Conservation (phyloP, 2,329 filamentous ascomycete genomes). For the Rhynchosporium agropyri region DNA sequence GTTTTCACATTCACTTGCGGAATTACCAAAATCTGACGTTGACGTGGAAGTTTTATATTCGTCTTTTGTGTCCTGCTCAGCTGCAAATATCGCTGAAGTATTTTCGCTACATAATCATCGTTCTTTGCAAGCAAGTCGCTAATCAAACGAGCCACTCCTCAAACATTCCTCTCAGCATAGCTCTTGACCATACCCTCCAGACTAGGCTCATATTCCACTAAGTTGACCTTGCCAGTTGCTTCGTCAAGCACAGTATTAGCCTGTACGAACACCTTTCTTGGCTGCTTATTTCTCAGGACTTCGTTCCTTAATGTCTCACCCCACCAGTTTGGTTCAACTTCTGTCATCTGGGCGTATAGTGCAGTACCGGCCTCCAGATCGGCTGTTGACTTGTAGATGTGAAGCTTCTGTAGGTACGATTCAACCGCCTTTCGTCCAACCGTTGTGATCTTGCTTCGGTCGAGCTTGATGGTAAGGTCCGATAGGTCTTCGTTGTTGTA, state of each 20-base stretch:
- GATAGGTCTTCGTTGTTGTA: constrained; percentile 71
- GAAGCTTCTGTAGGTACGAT: constrained; percentile 85
- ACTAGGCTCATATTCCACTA: constrained; percentile 86
- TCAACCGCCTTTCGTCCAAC: constrained; percentile 81
- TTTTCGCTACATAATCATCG: not conserved
- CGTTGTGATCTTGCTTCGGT: constrained; percentile 83
- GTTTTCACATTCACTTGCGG: too few species aligned
- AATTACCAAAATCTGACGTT: not conserved
- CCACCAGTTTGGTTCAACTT: constrained; percentile 81
- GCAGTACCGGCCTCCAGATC: constrained; percentile 76
- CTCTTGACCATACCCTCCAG: constrained; percentile 82
- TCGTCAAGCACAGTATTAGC: constrained; percentile 80
- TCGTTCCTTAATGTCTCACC: constrained; percentile 76
- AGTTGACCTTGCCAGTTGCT: constrained; percentile 67
- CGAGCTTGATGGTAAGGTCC: constrained; percentile 79
- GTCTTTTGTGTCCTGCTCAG: not conserved
- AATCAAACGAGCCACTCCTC: constrained; percentile 9
- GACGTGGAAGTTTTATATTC: not conserved
- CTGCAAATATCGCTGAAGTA: not conserved
- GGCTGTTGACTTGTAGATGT: constrained; percentile 89
- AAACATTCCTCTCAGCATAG: constrained; percentile 63
- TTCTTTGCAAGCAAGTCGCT: not conserved
- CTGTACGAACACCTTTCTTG: constrained; percentile 91
- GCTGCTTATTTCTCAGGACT: constrained; percentile 76
- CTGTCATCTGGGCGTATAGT: constrained; percentile 83